Evolutionary conservation across 306 rosid genomes (phyloP).

Genomic region (Corylus americana): DNA sequence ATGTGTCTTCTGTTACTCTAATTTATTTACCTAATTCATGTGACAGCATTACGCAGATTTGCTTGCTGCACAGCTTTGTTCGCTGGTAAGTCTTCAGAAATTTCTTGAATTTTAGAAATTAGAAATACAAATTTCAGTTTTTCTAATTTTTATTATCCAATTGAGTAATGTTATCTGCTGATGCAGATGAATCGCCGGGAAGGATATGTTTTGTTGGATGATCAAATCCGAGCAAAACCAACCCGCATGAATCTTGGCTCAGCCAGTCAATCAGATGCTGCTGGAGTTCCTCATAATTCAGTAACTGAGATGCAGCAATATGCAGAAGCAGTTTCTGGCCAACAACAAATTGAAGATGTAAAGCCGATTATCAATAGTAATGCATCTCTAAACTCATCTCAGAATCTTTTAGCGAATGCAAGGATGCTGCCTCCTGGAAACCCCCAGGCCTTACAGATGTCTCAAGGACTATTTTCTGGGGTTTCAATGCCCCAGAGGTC

Average conservation of each 20-base stretch:
- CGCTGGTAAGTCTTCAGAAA: constrained; percentile 58
- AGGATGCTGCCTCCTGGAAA: constrained; percentile 95
- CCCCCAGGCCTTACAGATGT: constrained; percentile 83
- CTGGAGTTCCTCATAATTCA: constrained; percentile 49
- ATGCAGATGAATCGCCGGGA: constrained; percentile 69
- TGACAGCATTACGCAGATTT: constrained; percentile 84
- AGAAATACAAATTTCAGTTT: constrained; percentile 4
- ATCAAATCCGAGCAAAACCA: constrained; percentile 58
- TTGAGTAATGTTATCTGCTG: constrained; percentile 22
- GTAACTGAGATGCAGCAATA: constrained; percentile 71
- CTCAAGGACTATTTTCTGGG: constrained; percentile 79
- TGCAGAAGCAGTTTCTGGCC: constrained; percentile 65
- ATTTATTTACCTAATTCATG: constrained; percentile 39
- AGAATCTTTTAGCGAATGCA: constrained; percentile 57
- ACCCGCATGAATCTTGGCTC: constrained; percentile 43
- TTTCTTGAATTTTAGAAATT: not conserved
- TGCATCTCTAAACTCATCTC: constrained; percentile 60
- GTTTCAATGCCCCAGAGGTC: constrained; percentile 68
- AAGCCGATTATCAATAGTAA: constrained; percentile 52
- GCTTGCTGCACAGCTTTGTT: constrained; percentile 67
- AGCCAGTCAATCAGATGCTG: constrained; percentile 55
- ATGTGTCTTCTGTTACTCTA: constrained; percentile 29
- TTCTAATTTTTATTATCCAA: not conserved
- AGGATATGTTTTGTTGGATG: constrained; percentile 56
- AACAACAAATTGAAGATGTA: constrained; percentile 59